A percentile compares a stretch with the other conserved stretches of the same genome.
Conservation (phyloP, 345 rosid species). For the Hibiscus tridactylites region DNA sequence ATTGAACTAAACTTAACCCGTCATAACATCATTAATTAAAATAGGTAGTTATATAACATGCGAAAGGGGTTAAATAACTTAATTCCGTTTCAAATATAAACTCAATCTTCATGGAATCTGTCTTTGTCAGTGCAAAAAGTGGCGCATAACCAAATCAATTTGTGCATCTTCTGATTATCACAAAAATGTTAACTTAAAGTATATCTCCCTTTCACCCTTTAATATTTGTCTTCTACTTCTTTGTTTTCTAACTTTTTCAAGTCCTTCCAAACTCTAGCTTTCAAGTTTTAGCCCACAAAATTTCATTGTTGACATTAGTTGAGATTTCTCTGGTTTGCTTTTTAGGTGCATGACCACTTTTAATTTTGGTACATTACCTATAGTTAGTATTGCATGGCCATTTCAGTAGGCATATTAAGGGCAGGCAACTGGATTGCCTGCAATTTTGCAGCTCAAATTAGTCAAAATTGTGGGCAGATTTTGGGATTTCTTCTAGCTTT, state of each 20-base stretch:
- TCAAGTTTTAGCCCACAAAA: background rate
- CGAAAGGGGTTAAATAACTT: background rate
- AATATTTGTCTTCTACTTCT: background rate
- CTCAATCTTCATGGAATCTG: background rate
- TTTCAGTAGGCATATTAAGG: background rate
- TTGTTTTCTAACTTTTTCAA: background rate
- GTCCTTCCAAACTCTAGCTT: background rate
- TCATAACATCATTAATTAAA: too few relatives aligned
- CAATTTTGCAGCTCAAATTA: background rate
- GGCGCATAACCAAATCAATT: background rate
- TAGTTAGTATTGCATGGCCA: background rate
- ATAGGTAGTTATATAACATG: background rate
- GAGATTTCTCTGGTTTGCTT: background rate
- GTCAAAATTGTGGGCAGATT: conserved; percentile 1
- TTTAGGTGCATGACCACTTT: conserved; percentile 2
- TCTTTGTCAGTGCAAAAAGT: background rate
- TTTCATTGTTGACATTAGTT: background rate
- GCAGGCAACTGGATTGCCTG: background rate
- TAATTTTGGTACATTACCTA: background rate
- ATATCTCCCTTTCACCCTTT: background rate
- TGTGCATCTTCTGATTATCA: background rate
- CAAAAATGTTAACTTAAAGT: background rate
- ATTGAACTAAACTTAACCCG: too few relatives aligned
- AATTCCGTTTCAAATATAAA: background rate
- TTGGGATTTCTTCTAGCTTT: background rate